These are phyloP conservation scores for Halteria grandinella DNA, from an alignment of 73 alveolate genomes.

Conservation along the genomic window DNA sequence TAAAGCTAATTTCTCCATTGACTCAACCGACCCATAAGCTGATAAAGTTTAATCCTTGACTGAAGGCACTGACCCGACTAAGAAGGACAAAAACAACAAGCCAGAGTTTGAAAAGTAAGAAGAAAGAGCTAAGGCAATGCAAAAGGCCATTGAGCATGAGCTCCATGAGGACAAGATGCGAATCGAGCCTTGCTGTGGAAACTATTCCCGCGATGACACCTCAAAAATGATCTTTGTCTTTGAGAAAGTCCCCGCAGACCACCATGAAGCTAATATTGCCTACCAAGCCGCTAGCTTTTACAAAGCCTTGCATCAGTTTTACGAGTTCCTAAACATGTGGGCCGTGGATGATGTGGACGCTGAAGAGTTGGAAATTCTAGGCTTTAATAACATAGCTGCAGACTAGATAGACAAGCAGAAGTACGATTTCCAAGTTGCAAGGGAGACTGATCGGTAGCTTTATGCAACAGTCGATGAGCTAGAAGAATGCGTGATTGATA, in stretches of 20 bases:
- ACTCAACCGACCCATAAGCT: no score
- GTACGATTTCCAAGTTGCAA: constrained; percentile 47
- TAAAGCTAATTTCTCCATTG: constrained; percentile 13
- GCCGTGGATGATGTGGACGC: constrained; percentile 33
- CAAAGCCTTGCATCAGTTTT: constrained; percentile 4
- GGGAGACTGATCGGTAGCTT: constrained; percentile 34
- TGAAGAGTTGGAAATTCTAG: no score
- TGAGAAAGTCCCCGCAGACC: constrained; percentile 1
- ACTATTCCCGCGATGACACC: constrained; percentile 18
- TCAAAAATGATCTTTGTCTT: constrained; percentile 55
- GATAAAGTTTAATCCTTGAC: no score
- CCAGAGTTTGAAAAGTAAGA: constrained; percentile 18
- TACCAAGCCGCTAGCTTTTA: constrained; percentile 39
- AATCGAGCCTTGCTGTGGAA: constrained; percentile 47
- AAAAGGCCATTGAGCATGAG: neutral
- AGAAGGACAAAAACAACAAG: no score
- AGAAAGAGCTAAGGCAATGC: neutral
- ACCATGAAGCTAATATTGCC: neutral
- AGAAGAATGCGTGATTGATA: neutral
- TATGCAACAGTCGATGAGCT: constrained; percentile 47
- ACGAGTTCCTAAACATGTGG: constrained; percentile 53
- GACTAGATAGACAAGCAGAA: constrained; percentile 42
- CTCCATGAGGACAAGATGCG: neutral
- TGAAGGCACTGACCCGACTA: no score
- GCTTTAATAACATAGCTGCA: no score